Base-by-base conservation (phyloP, 106 monocot species). In the Apostasia shenzhenica region DNA sequence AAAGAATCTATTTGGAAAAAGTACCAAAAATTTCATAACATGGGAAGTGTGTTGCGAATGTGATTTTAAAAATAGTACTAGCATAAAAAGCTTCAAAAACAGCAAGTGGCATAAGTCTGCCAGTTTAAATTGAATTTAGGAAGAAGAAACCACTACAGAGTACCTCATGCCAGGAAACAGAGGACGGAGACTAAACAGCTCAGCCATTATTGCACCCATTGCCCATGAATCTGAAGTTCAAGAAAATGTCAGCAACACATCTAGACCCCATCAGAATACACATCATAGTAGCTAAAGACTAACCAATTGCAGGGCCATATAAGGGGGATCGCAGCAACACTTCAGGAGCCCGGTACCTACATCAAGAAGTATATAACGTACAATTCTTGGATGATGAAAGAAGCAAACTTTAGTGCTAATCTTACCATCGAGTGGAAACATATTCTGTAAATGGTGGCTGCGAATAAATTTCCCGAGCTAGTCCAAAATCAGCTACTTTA, bases 171-270 rank as follows among this genome's bases (percentile, higher is more conserved):
- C 99, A 88, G 99, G 99, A 74, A 99, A 99, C 80, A 99, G 99
- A 75, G 99, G 99, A 7, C 74, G 89, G 26, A 90, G 83, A n/a
- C 85, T 88, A 62, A 99, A 83, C 72, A 99, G 78, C 75, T 99
- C 99, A 62, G 99, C 90, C 77, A 99, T 90, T 55, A 99, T 99
- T 44, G 93, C 99, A 49, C 99, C 99, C 99, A 99, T 99, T 52
- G 99, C 99, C 99, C 99, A 99, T 81, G 87, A 85, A 79, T 99
- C 99, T 99, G 70, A 7, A 79, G 48, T 60, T 50, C 45, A 70
- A 76, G 0, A 40, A 14, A 55, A 2, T 4, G 63, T 14, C 48
- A 46, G 13, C 8, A 63, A 72, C 8, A 2, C 7, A 5, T 59
- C 9, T 55, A 38, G 11, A 4, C 2, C 14, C 5, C 37, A 70